Evolutionary conservation across 2,329 filamentous ascomycete genomes (phyloP).

Genomic region (Tympanopsis confertula): DNA sequence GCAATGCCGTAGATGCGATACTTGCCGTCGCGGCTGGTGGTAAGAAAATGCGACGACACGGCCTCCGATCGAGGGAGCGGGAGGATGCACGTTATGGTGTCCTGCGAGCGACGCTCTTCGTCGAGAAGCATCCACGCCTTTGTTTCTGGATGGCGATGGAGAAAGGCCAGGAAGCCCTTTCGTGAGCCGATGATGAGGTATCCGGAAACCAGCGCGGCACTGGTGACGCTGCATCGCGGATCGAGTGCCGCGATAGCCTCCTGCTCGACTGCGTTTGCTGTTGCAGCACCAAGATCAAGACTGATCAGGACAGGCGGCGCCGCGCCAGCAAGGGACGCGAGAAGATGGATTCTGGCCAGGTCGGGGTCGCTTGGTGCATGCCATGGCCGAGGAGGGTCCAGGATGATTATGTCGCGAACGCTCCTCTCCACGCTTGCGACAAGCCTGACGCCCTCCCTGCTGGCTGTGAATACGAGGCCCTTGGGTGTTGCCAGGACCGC

Average conservation of each 20-base stretch:
- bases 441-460: not conserved
- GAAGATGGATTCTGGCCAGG: too few species aligned
- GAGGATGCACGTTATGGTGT: constrained; percentile 60
- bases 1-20: constrained; percentile 46
- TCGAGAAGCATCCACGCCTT: constrained; percentile 17
- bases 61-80: constrained; percentile 22
- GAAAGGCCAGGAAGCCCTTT: constrained; percentile 32
- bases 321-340: too few species aligned
- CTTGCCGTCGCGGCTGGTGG: constrained; percentile 66
- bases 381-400: too few species aligned
- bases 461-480: not conserved
- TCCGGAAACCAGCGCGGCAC: constrained; percentile 25
- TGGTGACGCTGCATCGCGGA: constrained; percentile 35
- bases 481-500: not conserved
- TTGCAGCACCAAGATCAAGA: constrained; percentile 18
- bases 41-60: constrained; percentile 40
- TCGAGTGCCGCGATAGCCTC: constrained; percentile 25
- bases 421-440: not conserved
- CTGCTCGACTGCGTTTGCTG: constrained; percentile 14
- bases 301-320: too few species aligned
- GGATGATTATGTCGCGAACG: not conserved
- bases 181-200: constrained; percentile 42
- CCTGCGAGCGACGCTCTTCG: constrained; percentile 28
- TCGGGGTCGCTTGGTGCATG: too few species aligned
- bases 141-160: constrained; percentile 9